phyloP scores from a whole-genome alignment of 495 filamentous ascomycete genomes.

The Usnea hakonensis region DNA sequence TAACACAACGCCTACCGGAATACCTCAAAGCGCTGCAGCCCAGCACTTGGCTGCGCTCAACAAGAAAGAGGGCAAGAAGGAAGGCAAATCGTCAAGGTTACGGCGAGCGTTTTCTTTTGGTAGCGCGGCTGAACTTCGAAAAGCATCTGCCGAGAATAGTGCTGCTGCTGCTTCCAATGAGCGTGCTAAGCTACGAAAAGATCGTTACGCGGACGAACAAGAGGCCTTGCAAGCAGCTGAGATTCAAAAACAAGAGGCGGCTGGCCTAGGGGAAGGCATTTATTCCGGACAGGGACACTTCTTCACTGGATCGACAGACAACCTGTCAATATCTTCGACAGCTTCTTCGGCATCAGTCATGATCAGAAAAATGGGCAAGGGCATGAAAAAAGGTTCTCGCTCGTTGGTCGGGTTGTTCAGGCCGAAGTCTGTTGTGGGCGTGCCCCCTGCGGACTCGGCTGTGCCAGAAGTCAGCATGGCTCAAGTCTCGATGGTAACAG shows the following conservation, averaged over 20 bases:
- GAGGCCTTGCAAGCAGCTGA: conserved; percentile 87
- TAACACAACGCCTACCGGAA: conserved; percentile 19
- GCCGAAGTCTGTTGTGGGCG: conserved; percentile 83
- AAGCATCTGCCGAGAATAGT: conserved; percentile 61
- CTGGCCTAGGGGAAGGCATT: conserved; percentile 85
- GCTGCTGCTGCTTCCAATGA: conserved; percentile 47
- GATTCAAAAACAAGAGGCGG: conserved; percentile 81
- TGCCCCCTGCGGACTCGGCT: conserved; percentile 55
- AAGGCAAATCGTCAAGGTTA: conserved; percentile 82
- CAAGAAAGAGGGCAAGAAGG: conserved; percentile 62
- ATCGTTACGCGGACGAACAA: conserved; percentile 59
- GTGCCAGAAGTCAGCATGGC: conserved; percentile 60
- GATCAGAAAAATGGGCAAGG: conserved; percentile 98
- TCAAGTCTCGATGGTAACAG: conserved; percentile 87
- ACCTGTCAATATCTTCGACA: conserved; percentile 92
- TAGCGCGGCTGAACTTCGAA: conserved; percentile 84
- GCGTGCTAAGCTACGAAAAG: conserved; percentile 61
- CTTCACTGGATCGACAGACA: conserved; percentile 90
- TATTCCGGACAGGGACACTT: conserved; percentile 81
- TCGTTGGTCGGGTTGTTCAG: conserved; percentile 93
- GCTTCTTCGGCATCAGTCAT: conserved; percentile 97
- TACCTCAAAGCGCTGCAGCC: conserved; percentile 58
- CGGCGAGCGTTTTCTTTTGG: conserved; percentile 95
- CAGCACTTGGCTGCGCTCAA: conserved; percentile 73
- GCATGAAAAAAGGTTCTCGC: conserved; percentile 84